phyloP scores from a whole-genome alignment of 179 eudicot genomes.

The Dionaea muscipula region DNA sequence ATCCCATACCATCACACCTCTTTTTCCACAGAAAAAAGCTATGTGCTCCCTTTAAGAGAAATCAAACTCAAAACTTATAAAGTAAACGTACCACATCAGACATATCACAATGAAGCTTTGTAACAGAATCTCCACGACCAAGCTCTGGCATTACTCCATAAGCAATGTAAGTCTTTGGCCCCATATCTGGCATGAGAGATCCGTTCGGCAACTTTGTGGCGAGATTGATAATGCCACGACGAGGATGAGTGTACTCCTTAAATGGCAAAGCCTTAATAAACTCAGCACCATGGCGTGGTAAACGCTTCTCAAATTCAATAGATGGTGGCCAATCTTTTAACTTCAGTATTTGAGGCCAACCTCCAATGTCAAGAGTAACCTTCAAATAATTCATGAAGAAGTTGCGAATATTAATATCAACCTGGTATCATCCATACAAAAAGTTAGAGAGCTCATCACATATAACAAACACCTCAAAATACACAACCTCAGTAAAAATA shows the following conservation, averaged over 20 bases:
- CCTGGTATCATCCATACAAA: conserved; percentile 38
- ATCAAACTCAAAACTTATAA: too few species aligned
- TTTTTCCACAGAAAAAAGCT: too few species aligned
- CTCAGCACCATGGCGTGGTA: conserved; percentile 15
- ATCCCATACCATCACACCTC: too few species aligned
- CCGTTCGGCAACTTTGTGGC: conserved; percentile 3
- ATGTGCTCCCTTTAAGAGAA: too few species aligned
- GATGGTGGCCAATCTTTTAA: conserved; percentile 14
- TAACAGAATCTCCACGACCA: conserved; percentile 69
- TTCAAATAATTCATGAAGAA: conserved; percentile 45
- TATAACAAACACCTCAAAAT: too few species aligned
- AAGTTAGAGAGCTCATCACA: too few species aligned
- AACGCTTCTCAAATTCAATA: conserved; percentile 8
- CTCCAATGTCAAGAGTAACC: conserved; percentile 29
- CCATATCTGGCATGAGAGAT: conserved; percentile 11
- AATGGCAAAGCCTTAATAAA: conserved; percentile 12
- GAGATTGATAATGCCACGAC: conserved; percentile 10
- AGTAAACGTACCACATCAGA: conserved; percentile 33
- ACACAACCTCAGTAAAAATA: too few species aligned
- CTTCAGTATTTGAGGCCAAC: conserved; percentile 46
- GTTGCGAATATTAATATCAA: conserved; percentile 36
- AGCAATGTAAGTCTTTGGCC: conserved; percentile 51
- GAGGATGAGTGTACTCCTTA: conserved; percentile 17
- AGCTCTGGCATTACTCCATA: conserved; percentile 52
- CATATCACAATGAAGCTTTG: conserved; percentile 63